phyloP scores from a whole-genome alignment of 768 basidiomycete genomes.

The Suillus subaureus region DNA sequence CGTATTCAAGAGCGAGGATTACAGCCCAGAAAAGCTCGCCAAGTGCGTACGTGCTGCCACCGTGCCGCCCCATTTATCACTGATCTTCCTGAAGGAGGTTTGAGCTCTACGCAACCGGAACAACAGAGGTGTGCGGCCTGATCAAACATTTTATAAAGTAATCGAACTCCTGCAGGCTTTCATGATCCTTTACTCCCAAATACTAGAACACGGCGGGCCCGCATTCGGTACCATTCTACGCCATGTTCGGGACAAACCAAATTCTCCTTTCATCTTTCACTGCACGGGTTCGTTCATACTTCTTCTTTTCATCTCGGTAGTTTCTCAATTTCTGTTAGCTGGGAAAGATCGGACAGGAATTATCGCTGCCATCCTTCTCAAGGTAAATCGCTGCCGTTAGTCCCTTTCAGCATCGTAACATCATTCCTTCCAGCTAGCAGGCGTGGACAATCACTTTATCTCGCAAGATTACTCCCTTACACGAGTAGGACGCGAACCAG shows the following conservation, averaged over 20 bases:
- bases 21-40: conserved; percentile 83
- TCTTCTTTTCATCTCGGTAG: neutral
- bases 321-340: conserved; percentile 38
- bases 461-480: conserved; percentile 79
- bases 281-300: conserved; percentile 56
- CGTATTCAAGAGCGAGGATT: conserved; percentile 71
- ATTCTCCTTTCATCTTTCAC: conserved; percentile 68
- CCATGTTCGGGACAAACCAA: conserved; percentile 71
- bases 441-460: conserved; percentile 64
- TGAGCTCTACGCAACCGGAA: conserved; percentile 76
- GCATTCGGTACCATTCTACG: conserved; percentile 74
- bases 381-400: conserved; percentile 42
- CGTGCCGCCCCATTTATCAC: neutral
- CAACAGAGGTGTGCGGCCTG: conserved; percentile 59
- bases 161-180: conserved; percentile 55
- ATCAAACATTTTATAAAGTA: neutral
- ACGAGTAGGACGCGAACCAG: conserved; percentile 78
- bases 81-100: conserved; percentile 32
- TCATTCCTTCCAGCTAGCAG: conserved; percentile 56
- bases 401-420: neutral
- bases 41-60: conserved; percentile 60
- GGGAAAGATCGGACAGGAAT: conserved; percentile 86
- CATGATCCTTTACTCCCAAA: conserved; percentile 80
- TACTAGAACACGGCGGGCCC: conserved; percentile 69
- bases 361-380: conserved; percentile 69